These are phyloP conservation scores for Dactylonectria estremocensis DNA, from an alignment of 2,329 filamentous ascomycete genomes.

Conservation along the genomic window DNA sequence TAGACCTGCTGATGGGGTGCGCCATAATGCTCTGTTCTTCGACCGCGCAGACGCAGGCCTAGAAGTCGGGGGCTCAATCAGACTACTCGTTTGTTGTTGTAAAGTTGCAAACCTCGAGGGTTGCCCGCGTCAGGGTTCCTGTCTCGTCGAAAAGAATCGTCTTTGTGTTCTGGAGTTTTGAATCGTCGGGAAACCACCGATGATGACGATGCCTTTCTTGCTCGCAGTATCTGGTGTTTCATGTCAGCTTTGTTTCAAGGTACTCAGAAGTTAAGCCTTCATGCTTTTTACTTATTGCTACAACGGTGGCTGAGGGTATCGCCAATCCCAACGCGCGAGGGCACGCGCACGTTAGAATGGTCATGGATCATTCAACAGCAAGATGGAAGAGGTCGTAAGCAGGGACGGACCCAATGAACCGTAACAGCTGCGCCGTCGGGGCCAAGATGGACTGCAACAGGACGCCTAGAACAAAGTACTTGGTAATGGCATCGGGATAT, in stretches of 20 bases:
- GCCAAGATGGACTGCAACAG: slow-evolving; percentile 4
- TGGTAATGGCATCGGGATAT: neutral
- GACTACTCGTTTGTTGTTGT: neutral
- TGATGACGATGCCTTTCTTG: slow-evolving; percentile 18
- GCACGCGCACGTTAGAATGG: slow-evolving; percentile 20
- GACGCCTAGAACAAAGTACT: slow-evolving; percentile 10
- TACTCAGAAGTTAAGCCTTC: neutral
- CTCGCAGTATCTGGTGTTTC: slow-evolving; percentile 6
- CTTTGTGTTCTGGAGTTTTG: slow-evolving; percentile 10
- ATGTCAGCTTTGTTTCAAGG: neutral
- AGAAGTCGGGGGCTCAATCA: neutral
- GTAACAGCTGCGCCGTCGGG: neutral
- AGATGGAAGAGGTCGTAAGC: slow-evolving; percentile 5
- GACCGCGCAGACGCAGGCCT: slow-evolving; percentile 11
- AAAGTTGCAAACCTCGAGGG: slow-evolving; percentile 7
- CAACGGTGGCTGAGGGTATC: slow-evolving; percentile 13
- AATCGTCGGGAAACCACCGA: slow-evolving; percentile 5
- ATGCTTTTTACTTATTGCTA: slow-evolving; percentile 15
- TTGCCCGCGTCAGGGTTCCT: slow-evolving; percentile 21
- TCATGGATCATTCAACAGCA: slow-evolving; percentile 6
- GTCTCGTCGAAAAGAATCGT: slow-evolving; percentile 25
- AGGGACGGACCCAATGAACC: neutral
- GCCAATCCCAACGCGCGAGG: slow-evolving; percentile 24
- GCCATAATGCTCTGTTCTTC: slow-evolving; percentile 15
- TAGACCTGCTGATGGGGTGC: slow-evolving; percentile 17